A percentile compares a stretch with the other conserved stretches of the same genome.
Evolutionary conservation across 2,329 filamentous ascomycete genomes (phyloP).

Genomic region (Beauveria caledonica): DNA sequence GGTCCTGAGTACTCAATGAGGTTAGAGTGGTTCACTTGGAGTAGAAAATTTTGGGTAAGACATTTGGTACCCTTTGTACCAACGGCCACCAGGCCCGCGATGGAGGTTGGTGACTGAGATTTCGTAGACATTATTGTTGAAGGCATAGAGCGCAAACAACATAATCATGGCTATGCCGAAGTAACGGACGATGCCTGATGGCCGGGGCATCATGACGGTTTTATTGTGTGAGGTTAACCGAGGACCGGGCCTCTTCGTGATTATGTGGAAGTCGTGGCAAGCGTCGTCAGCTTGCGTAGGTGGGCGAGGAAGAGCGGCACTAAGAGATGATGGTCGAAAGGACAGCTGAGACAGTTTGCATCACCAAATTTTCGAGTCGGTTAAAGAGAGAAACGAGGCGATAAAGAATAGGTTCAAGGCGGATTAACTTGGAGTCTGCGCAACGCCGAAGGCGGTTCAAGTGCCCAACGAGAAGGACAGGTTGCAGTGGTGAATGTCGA

Average conservation of each 20-base stretch:
- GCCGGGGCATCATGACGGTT: constrained; percentile 23
- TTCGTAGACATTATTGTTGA: constrained; percentile 18
- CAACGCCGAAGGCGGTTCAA: not conserved
- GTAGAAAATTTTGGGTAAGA: too few relatives aligned
- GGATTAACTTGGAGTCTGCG: not conserved
- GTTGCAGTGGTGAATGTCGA: not conserved
- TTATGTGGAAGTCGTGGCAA: not conserved
- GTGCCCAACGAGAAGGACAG: not conserved
- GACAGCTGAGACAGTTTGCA: not conserved
- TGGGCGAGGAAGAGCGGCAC: not conserved
- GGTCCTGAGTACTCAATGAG: not conserved
- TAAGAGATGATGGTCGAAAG: not conserved
- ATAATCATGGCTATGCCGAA: constrained; percentile 29
- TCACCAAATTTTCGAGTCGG: not conserved
- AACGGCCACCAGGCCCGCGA: not conserved
- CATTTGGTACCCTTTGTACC: not conserved
- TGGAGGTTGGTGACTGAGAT: not conserved
- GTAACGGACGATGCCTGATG: constrained; percentile 35
- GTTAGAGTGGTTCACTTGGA: not conserved
- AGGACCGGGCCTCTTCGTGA: not conserved
- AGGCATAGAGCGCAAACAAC: constrained; percentile 23
- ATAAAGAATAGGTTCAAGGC: not conserved
- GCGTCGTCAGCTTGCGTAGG: not conserved
- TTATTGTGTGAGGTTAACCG: not conserved
- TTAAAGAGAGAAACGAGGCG: not conserved